Percentiles rank a stretch among this genome's conserved stretches.
Evolutionary conservation across 1,139 yeast species (phyloP).

Genomic region (Pichia sp.): DNA sequence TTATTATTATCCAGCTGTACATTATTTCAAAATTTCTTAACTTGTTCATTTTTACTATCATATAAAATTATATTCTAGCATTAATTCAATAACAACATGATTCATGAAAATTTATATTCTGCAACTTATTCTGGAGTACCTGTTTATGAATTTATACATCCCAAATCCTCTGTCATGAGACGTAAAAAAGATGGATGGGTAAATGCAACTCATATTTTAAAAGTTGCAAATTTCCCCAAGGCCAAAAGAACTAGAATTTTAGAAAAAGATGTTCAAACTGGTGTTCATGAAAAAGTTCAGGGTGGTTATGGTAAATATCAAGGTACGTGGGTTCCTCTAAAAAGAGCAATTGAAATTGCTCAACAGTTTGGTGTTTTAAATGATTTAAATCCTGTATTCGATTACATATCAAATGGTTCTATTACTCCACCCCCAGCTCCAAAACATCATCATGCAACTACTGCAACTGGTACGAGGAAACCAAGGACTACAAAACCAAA

Average conservation of each 20-base stretch:
- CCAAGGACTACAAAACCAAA: slow-evolving; percentile 4
- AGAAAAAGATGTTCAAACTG: slow-evolving; percentile 85
- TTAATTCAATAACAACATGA: slow-evolving; percentile 10
- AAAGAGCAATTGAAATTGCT: slow-evolving; percentile 51
- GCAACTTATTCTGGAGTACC: slow-evolving; percentile 84
- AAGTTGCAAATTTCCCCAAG: slow-evolving; percentile 91
- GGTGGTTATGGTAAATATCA: slow-evolving; percentile 97
- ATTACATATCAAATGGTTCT: slow-evolving; percentile 52
- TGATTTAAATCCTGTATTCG: slow-evolving; percentile 61
- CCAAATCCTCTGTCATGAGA: slow-evolving; percentile 89
- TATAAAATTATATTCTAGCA: no score
- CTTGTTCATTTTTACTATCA: no score
- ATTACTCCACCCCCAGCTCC: slow-evolving; percentile 72
- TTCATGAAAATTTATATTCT: slow-evolving; percentile 46
- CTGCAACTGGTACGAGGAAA: slow-evolving; percentile 30
- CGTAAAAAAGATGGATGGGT: slow-evolving; percentile 90
- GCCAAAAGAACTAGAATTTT: slow-evolving; percentile 88
- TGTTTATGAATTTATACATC: slow-evolving; percentile 77
- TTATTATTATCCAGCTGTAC: no score
- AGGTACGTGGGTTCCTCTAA: slow-evolving; percentile 94
- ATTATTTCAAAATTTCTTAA: no score
- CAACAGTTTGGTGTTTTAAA: slow-evolving; percentile 65
- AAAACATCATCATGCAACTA: slow-evolving; percentile 71
- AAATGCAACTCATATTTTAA: slow-evolving; percentile 94
- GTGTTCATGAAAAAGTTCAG: slow-evolving; percentile 85